A percentile compares a stretch with the other conserved stretches of the same genome.
Evolutionary conservation across 805 yeast species (phyloP).

Genomic region (Starmerella khaoyaiensis): DNA sequence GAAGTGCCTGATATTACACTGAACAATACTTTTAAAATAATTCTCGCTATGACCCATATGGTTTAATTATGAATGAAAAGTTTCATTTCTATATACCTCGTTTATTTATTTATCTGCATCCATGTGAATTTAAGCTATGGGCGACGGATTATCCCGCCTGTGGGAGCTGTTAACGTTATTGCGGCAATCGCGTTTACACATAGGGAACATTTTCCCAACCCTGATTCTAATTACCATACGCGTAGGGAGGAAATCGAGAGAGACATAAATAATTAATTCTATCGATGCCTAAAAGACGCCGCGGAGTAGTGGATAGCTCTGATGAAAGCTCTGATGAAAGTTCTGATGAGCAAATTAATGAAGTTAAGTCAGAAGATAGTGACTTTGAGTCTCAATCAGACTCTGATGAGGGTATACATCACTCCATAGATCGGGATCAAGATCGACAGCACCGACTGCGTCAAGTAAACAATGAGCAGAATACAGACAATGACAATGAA

Average conservation of each 20-base stretch:
- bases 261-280: background rate
- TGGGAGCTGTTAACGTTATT: too few relatives aligned
- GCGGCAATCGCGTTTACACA: background rate
- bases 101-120: too few relatives aligned
- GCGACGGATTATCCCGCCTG: too few relatives aligned
- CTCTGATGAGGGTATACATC: background rate
- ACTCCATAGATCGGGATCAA: background rate
- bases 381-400: background rate
- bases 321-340: conserved; percentile 8
- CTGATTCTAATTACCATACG: background rate
- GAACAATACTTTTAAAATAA: too few relatives aligned
- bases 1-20: too few relatives aligned
- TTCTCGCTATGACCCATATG: too few relatives aligned
- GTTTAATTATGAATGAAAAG: too few relatives aligned
- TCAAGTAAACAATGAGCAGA: background rate
- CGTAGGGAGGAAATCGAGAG: background rate
- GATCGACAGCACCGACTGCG: conserved; percentile 3
- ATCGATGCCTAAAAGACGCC: conserved; percentile 13
- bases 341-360: conserved; percentile 2
- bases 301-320: conserved; percentile 11
- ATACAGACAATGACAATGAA: background rate
- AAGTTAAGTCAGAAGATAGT: conserved; percentile 4
- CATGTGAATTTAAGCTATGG: too few relatives aligned
- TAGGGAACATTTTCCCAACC: background rate
- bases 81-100: too few relatives aligned